Conservation (phyloP, 1,284 basidiomycete genomes). For the Ganoderma lucidum region DNA sequence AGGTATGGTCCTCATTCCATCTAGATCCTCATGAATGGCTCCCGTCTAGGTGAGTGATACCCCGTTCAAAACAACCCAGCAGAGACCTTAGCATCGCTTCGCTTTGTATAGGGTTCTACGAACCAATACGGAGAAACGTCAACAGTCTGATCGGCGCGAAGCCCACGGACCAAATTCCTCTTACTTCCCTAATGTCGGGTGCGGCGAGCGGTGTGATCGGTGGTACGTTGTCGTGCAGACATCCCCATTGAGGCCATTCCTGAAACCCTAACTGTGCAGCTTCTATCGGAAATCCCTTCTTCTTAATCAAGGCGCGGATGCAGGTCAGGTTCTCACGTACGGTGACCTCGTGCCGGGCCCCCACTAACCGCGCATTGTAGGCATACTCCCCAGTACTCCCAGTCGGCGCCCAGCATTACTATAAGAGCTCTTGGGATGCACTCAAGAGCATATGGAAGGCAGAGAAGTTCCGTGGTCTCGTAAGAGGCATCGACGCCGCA, state of each 20-base stretch:
- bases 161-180: conserved; percentile 70
- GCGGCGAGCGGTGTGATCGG: conserved; percentile 91
- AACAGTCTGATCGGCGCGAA: conserved; percentile 77
- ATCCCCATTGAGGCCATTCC: neutral
- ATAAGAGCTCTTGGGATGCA: conserved; percentile 86
- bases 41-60: conserved; percentile 77
- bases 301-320: conserved; percentile 97
- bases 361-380: conserved; percentile 44
- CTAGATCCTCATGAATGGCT: conserved; percentile 93
- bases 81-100: conserved; percentile 6
- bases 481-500: conserved; percentile 93
- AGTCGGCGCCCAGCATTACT: conserved; percentile 93
- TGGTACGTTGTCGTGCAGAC: conserved; percentile 57
- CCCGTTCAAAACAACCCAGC: conserved; percentile 4
- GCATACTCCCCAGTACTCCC: conserved; percentile 95
- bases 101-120: conserved; percentile 86
- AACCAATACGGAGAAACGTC: conserved; percentile 82
- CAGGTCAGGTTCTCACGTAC: conserved; percentile 64
- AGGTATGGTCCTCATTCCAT: conserved; percentile 10
- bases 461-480: conserved; percentile 83
- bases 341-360: conserved; percentile 5
- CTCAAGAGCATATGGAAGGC: conserved; percentile 80
- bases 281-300: conserved; percentile 91
- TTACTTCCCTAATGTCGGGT: conserved; percentile 85
- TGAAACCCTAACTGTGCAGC: conserved; percentile 15